Evolutionary conservation across 257 asterid genomes (phyloP), one percentile per base, ranked within the genome.

Genomic region (Solanum rostratum): DNA sequence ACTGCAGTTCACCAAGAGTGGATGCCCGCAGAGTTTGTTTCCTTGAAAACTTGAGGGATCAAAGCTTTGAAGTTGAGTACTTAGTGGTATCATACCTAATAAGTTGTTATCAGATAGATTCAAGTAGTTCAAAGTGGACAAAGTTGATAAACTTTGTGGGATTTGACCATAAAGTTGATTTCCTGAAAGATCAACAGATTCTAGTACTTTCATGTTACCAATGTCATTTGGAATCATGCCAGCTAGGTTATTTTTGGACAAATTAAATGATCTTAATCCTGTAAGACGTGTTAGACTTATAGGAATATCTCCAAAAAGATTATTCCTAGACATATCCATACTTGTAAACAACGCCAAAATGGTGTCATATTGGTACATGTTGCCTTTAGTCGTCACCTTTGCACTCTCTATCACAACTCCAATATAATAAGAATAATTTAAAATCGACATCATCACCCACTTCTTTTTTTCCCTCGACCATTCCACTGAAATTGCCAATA

Each of bases 171-270:
- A 41, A 52, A 87, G 43, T 16, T 87, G 53, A 60, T 87, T 87
- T 54, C 19, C 4, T 54, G 60, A 54, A 54, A 54, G 5, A 83
- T 86, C 88, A 54, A 83, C 37, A 4, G 84, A 86, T 70, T 79
- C 74, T 41, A 83, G 11, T 22, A 33, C 16, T 53, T 80, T 80
- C 87, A 88, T 20, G 2, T 81, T 45, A 22, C 55, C 86, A 65
- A 88, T 86, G 14, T 45, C 68, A 46, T 11, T 65, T n/a, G 90
- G 91, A 62, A 90, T 86, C 71, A 60, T 84, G 10, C 91, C 90
- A 5, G 30, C 27, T 3, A 91, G 29, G 0, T 81, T 86, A 86
- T 89, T 90, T 18, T 52, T 69, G 10, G 92, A 90, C 14, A 87
- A 37, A 83, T 87, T 87, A 13, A 88, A 84, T 3, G 87, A 86